A percentile compares a stretch with the other conserved stretches of the same genome.
Conservation (phyloP, 192 early-diverging fungal species). For the Coemansia sp. region DNA sequence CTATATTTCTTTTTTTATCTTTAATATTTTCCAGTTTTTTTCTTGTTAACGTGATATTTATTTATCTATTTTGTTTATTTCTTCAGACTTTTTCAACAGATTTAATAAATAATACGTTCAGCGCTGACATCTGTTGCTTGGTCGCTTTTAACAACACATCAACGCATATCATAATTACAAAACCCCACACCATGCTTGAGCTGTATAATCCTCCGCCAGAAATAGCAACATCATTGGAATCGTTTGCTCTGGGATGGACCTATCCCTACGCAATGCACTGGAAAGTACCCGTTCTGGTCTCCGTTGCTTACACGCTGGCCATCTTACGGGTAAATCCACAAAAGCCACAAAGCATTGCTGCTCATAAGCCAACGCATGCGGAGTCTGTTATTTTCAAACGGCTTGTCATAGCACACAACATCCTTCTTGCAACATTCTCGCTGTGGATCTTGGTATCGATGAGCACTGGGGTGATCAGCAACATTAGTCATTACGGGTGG, state of each 20-base stretch:
- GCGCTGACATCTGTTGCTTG: background rate
- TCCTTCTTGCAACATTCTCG: slow-evolving; percentile 69
- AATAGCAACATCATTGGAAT: slow-evolving; percentile 39
- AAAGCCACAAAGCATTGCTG: slow-evolving; percentile 14
- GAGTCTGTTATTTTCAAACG: slow-evolving; percentile 63
- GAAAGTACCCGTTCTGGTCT: slow-evolving; percentile 66
- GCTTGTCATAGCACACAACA: slow-evolving; percentile 79
- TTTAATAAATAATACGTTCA: background rate
- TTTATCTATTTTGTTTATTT: background rate
- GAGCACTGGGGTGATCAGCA: slow-evolving; percentile 56
- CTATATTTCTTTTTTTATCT: background rate
- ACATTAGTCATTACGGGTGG: slow-evolving; percentile 57
- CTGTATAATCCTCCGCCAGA: slow-evolving; percentile 36
- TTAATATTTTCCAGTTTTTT: background rate
- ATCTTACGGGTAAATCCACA: slow-evolving; percentile 41
- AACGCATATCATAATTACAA: background rate
- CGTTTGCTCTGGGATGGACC: slow-evolving; percentile 68
- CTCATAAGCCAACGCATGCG: slow-evolving; percentile 18
- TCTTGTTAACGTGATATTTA: background rate
- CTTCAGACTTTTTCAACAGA: background rate
- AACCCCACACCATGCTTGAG: slow-evolving; percentile 30
- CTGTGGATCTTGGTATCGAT: slow-evolving; percentile 70
- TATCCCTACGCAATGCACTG: slow-evolving; percentile 74
- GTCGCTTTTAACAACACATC: background rate
- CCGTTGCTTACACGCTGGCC: slow-evolving; percentile 58